Base-by-base conservation (phyloP, 2,329 filamentous ascomycete genomes). In the Zasmidium cellare region DNA sequence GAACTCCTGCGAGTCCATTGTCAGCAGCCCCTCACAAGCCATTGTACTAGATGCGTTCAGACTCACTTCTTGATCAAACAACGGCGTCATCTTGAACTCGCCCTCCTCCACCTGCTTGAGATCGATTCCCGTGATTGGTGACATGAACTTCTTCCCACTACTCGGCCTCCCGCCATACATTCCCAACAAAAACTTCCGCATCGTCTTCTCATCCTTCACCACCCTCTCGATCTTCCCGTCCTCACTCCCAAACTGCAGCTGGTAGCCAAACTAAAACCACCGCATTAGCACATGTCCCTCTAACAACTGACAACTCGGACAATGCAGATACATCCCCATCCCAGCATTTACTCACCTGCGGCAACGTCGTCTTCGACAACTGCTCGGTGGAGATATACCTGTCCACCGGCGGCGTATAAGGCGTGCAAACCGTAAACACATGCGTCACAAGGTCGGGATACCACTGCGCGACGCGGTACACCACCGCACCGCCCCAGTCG, bases 221-320 rank as follows among this genome's bases (percentile, higher is more conserved):
- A 76, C 72, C 52, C 75, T 74, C 69, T 93, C 85, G 9, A 91
- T 77, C 38, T 59, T 57, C 11, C 58, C 50, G 22, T 71, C 68
- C 19, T 60, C 56, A 56, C 65, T 68, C 1, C 81, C 83, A 52
- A 97, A 83, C 64, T 96, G 91, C 47, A 94, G 72, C 79, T 97
- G 93, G 75, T 99, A 99, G 14, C 76, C 81, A 70, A 96, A 93
- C 68, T n/a, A n/a, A n/a, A n/a, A n/a, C n/a, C n/a, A n/a, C n/a
- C n/a, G n/a, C n/a, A n/a, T n/a, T n/a, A n/a, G n/a, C n/a, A n/a
- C n/a, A n/a, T n/a, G n/a, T n/a, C n/a, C n/a, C n/a, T n/a, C n/a
- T n/a, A n/a, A n/a, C n/a, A n/a, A n/a, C n/a, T n/a, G n/a, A n/a
- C n/a, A n/a, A n/a, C n/a, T n/a, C n/a, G n/a, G n/a, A n/a, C n/a